Conservation (phyloP, 2,329 filamentous ascomycete genomes). For the Penicillium sp. region DNA sequence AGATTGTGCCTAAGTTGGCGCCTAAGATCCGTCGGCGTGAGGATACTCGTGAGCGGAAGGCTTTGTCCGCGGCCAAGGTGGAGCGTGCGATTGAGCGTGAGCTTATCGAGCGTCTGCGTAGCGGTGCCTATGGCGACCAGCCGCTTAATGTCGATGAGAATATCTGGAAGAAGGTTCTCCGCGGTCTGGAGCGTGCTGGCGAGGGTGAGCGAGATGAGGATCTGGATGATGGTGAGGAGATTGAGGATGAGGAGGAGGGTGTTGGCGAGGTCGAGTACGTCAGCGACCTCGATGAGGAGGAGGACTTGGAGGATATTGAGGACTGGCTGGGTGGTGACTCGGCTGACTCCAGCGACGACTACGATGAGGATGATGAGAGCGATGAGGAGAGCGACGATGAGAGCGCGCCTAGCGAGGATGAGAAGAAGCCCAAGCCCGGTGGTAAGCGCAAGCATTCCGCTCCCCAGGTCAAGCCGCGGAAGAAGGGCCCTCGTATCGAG, state of each 20-base stretch:
- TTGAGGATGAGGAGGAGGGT: conserved; percentile 74
- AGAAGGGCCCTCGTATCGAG: conserved; percentile 70
- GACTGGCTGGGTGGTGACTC: conserved; percentile 86
- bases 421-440: conserved; percentile 52
- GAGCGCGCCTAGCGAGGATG: conserved; percentile 52
- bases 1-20: conserved; percentile 83
- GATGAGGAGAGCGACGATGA: conserved; percentile 59
- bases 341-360: conserved; percentile 55
- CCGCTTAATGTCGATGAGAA: conserved; percentile 93
- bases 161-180: conserved; percentile 97
- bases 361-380: conserved; percentile 59
- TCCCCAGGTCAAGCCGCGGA: conserved; percentile 61
- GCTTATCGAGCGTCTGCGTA: conserved; percentile 85
- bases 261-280: conserved; percentile 89
- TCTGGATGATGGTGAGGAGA: conserved; percentile 82
- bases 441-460: conserved; percentile 64
- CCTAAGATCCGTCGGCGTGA: conserved; percentile 85
- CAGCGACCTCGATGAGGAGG: conserved; percentile 79
- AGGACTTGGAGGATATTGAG: conserved; percentile 90
- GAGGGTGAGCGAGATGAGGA: conserved; percentile 85
- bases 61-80: conserved; percentile 85
- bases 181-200: conserved; percentile 84
- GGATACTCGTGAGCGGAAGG: conserved; percentile 75
- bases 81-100: conserved; percentile 96
- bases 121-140: conserved; percentile 91